Evolutionary conservation across 148 eudicot species (phyloP).

Genomic region (Silene uniflora): DNA sequence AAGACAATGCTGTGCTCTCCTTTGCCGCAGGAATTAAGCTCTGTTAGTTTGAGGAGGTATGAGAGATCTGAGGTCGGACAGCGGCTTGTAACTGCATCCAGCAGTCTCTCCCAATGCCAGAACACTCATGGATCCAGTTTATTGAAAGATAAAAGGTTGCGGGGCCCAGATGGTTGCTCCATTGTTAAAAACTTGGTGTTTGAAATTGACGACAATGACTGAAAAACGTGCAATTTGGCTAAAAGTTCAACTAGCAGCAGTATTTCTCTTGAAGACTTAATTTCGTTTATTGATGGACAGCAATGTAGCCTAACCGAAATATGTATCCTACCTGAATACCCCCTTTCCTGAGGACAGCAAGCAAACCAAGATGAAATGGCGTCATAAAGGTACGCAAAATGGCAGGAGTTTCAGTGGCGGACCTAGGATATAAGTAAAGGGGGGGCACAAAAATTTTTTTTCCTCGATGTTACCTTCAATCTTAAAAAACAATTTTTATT

Average conservation of each 20-base stretch:
- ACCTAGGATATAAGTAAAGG: no score
- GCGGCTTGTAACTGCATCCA: constrained; percentile 48
- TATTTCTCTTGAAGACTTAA: not conserved
- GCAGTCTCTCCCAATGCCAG: constrained; percentile 29
- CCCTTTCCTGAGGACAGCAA: not conserved
- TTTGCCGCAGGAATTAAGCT: constrained; percentile 11
- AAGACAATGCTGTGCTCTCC: constrained; percentile 14
- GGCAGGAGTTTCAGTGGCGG: no score
- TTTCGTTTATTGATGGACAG: not conserved
- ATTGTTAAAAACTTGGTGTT: constrained; percentile 39
- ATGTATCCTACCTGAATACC: not conserved
- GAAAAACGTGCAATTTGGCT: constrained; percentile 11
- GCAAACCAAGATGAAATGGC: not conserved
- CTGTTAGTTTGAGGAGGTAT: constrained; percentile 20
- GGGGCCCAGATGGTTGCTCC: constrained; percentile 26
- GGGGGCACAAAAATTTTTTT: no score
- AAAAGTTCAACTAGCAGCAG: not conserved
- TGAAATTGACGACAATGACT: constrained; percentile 46
- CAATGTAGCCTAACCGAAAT: not conserved
- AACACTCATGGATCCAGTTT: constrained; percentile 21
- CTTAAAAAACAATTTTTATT: no score
- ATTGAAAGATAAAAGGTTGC: constrained; percentile 22
- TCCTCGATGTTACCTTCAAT: no score
- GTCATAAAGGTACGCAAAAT: no score
- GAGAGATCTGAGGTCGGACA: constrained; percentile 47